Percentiles rank a stretch among this genome's conserved stretches.
Conservation (phyloP, 805 yeast species). For the Saturnispora besseyi region DNA sequence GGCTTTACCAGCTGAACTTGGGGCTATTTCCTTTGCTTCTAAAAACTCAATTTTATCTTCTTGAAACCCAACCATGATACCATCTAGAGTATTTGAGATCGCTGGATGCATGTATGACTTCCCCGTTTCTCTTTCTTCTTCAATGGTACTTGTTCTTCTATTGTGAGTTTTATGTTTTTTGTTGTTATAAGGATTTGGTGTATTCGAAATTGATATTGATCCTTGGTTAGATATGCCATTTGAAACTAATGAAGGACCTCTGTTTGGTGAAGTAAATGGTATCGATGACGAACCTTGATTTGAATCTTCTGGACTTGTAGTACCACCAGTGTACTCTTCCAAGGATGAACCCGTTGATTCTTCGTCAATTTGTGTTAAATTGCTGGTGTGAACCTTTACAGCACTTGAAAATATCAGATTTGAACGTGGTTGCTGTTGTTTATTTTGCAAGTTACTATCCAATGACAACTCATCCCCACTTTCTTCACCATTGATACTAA, state of each 20-base stretch:
- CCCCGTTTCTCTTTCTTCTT: conserved; percentile 46
- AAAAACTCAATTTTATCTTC: conserved; percentile 41
- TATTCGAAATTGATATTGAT: background rate
- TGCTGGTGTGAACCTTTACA: background rate
- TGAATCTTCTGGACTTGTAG: background rate
- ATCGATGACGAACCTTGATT: background rate
- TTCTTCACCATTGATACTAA: background rate
- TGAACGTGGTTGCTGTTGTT: background rate
- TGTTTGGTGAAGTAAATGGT: background rate
- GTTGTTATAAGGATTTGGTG: background rate
- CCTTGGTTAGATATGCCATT: background rate
- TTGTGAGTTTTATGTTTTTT: background rate
- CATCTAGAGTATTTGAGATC: conserved; percentile 38
- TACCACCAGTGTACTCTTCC: background rate
- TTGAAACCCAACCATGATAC: conserved; percentile 50
- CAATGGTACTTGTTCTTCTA: conserved; percentile 35
- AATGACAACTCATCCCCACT: conserved; percentile 2
- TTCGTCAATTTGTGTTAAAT: conserved; percentile 4
- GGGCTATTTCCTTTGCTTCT: conserved; percentile 14
- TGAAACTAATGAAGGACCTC: background rate
- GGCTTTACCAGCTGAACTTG: background rate
- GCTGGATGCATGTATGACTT: conserved; percentile 44
- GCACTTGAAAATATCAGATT: background rate
- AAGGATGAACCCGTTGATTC: background rate
- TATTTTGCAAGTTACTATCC: background rate